A percentile compares a stretch with the other conserved stretches of the same genome.
These are phyloP conservation scores for Fusarium brevicatenulatum DNA, from an alignment of 2,329 filamentous ascomycete genomes.

Conservation along the genomic window DNA sequence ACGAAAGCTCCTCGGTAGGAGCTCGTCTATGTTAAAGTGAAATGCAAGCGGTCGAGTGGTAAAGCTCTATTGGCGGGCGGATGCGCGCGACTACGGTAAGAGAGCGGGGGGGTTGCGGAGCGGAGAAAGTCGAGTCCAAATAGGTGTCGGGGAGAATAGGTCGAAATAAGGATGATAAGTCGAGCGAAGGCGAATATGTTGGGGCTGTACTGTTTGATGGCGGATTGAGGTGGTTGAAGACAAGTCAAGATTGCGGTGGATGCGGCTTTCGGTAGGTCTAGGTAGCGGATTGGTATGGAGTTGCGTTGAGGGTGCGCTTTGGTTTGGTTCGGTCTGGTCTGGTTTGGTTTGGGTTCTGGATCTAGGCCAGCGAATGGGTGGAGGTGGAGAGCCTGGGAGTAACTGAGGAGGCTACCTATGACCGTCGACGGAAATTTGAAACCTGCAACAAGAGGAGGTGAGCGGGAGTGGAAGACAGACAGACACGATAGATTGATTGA, in stretches of 20 bases:
- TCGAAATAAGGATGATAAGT: constrained; percentile 7
- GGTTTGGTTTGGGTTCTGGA: constrained; percentile 13
- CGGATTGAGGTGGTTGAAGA: constrained; percentile 26
- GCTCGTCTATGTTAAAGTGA: constrained; percentile 41
- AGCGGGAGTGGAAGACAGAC: constrained; percentile 1
- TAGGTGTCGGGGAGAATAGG: constrained; percentile 3
- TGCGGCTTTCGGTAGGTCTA: constrained; percentile 30
- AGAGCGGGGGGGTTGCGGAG: constrained; percentile 30
- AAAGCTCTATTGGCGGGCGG: constrained; percentile 40
- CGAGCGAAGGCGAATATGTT: constrained; percentile 2
- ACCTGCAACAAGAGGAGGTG: constrained; percentile 18
- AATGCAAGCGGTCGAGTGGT: constrained; percentile 39
- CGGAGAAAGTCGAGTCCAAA: constrained; percentile 22
- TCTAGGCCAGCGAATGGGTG: constrained; percentile 31
- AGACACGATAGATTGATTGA: constrained; percentile 26
- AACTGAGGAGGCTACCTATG: constrained; percentile 21
- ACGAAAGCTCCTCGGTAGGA: constrained; percentile 53
- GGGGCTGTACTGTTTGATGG: constrained; percentile 21
- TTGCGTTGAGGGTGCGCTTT: constrained; percentile 21
- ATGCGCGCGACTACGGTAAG: constrained; percentile 37
- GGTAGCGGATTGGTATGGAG: constrained; percentile 38
- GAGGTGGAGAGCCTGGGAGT: constrained; percentile 26
- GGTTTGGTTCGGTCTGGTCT: constrained; percentile 16
- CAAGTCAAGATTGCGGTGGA: constrained; percentile 35
- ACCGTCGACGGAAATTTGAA: constrained; percentile 8